These are phyloP conservation scores for Penicillium capsulatum DNA, from an alignment of 2,329 filamentous ascomycete genomes.

Conservation along the genomic window DNA sequence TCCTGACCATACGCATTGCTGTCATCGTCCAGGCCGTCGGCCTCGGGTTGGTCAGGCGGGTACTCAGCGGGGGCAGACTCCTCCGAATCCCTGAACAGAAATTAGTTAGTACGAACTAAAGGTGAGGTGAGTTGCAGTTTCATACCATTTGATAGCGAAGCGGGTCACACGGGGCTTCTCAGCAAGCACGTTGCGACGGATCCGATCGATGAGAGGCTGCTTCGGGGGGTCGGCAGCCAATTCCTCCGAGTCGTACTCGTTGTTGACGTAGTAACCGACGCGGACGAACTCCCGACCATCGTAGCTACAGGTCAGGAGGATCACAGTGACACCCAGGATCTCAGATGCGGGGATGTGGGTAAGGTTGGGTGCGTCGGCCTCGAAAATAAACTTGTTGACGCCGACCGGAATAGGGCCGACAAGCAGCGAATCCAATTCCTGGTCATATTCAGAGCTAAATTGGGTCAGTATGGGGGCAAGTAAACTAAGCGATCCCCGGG, in stretches of 20 bases:
- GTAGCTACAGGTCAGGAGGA: slow-evolving; percentile 93
- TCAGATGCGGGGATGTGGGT: slow-evolving; percentile 89
- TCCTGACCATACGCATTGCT: slow-evolving; percentile 83
- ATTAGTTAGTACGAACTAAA: slow-evolving; percentile 4
- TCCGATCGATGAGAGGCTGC: slow-evolving; percentile 88
- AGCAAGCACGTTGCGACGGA: slow-evolving; percentile 84
- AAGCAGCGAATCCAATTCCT: slow-evolving; percentile 94
- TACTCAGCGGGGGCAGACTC: slow-evolving; percentile 93
- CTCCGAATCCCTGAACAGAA: slow-evolving; percentile 81
- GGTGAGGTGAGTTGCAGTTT: background rate
- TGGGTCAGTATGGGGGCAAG: background rate
- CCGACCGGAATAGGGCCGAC: slow-evolving; percentile 97
- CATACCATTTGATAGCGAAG: slow-evolving; percentile 96
- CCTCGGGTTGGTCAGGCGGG: slow-evolving; percentile 95
- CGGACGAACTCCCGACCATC: slow-evolving; percentile 95
- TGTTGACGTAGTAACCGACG: slow-evolving; percentile 99
- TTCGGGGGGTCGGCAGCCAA: slow-evolving; percentile 82
- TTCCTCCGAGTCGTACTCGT: slow-evolving; percentile 93
- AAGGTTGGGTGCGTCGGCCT: slow-evolving; percentile 88
- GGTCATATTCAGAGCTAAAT: slow-evolving; percentile 84
- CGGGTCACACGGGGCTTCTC: slow-evolving; percentile 97
- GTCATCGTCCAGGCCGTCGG: slow-evolving; percentile 79
- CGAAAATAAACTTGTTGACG: slow-evolving; percentile 98
- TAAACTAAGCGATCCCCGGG: slow-evolving; percentile 1
- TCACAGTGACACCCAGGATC: slow-evolving; percentile 93